Conservation (phyloP, 2,329 filamentous ascomycete species). For the Scopulariopsis brevicaulis region DNA sequence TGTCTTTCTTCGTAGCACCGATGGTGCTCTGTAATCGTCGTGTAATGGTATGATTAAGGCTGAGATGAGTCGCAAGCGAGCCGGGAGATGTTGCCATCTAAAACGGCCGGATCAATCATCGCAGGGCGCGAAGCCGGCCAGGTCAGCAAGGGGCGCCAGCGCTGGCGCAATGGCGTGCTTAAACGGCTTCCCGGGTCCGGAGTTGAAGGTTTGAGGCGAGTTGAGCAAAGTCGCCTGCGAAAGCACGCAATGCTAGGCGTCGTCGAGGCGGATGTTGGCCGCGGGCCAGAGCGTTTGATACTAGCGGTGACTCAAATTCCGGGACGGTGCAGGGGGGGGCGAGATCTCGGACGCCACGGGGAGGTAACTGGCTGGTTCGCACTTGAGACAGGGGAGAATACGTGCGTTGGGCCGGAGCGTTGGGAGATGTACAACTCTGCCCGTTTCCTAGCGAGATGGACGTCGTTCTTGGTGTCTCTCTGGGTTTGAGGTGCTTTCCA, state of each 20-base stretch:
- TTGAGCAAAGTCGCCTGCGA: neutral
- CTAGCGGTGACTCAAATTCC: neutral
- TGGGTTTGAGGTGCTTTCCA: neutral
- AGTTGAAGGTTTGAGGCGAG: neutral
- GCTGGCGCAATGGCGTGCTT: neutral
- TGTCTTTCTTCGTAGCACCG: neutral
- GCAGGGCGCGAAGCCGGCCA: neutral
- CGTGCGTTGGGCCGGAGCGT: neutral
- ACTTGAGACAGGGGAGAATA: neutral
- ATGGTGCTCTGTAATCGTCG: too few species aligned
- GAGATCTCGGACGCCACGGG: neutral
- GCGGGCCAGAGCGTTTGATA: neutral
- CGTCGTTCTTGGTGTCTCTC: neutral
- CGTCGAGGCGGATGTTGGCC: neutral
- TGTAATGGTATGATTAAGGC: neutral
- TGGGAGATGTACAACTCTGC: neutral
- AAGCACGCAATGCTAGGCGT: neutral
- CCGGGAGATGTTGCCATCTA: neutral
- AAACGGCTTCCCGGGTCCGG: neutral
- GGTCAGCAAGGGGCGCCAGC: neutral
- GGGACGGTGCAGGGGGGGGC: neutral
- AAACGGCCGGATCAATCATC: neutral
- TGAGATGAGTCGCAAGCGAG: neutral
- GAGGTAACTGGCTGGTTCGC: neutral
- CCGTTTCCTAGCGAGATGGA: neutral